Evolutionary conservation across 106 monocot species (phyloP).

Genomic region (Dendrobium huoshanense): DNA sequence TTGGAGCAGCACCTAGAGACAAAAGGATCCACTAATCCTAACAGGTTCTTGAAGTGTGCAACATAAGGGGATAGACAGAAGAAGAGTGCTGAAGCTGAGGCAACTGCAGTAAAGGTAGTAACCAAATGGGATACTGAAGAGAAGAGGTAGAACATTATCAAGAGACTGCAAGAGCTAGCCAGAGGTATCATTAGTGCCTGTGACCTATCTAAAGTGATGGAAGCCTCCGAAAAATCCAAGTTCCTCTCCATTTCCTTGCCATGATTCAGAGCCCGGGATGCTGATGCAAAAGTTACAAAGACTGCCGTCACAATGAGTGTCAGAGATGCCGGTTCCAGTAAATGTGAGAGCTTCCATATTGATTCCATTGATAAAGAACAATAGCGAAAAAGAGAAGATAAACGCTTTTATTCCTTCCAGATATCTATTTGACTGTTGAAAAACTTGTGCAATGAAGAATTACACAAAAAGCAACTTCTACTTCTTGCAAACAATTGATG

Average conservation of each 20-base stretch:
- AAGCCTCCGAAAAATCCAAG: conserved; percentile 82
- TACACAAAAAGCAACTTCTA: neutral
- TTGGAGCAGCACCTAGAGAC: conserved; percentile 79
- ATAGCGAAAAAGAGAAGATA: neutral
- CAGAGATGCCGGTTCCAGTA: conserved; percentile 86
- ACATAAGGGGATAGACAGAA: conserved; percentile 79
- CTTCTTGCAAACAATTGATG: neutral
- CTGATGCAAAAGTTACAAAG: conserved; percentile 65
- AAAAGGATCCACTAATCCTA: conserved; percentile 62
- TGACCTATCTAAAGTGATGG: conserved; percentile 84
- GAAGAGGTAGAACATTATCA: conserved; percentile 96
- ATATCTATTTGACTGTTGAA: neutral
- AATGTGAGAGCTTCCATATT: conserved; percentile 60
- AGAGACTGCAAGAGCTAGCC: conserved; percentile 80
- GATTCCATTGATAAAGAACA: conserved; percentile 51
- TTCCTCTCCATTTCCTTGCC: conserved; percentile 93
- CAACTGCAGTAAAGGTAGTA: conserved; percentile 76
- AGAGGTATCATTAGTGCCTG: conserved; percentile 96
- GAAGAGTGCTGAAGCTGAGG: conserved; percentile 68
- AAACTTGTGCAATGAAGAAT: neutral
- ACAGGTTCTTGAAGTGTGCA: conserved; percentile 31
- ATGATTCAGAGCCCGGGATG: conserved; percentile 63
- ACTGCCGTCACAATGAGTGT: conserved; percentile 70
- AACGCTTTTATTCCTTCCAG: neutral
- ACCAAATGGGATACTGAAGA: conserved; percentile 82